These are phyloP conservation scores for Lasiodiplodia gonubiensis DNA, from an alignment of 2,329 filamentous ascomycete genomes.

Conservation along the genomic window DNA sequence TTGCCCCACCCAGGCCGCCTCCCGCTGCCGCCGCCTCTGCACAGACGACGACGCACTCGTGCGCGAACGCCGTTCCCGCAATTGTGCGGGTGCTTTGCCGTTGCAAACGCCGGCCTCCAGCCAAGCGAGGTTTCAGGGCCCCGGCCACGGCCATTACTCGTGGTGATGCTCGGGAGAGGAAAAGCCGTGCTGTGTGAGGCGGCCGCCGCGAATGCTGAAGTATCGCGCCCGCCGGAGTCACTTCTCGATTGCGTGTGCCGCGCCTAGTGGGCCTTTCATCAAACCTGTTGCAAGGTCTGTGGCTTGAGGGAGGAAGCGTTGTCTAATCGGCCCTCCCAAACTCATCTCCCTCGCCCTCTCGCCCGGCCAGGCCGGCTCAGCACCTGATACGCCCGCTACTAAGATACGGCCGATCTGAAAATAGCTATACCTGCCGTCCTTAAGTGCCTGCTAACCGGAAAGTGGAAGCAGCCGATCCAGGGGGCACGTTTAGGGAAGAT, in stretches of 20 bases:
- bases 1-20: not conserved
- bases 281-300: not conserved
- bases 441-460: not conserved
- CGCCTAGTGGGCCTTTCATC: not conserved
- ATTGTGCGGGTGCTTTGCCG: not conserved
- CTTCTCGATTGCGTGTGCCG: not conserved
- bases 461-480: not conserved
- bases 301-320: no score
- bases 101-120: not conserved
- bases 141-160: not conserved
- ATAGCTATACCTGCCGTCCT: not conserved
- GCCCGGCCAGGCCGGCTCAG: not conserved
- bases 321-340: no score
- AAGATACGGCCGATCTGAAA: not conserved
- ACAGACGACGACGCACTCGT: not conserved
- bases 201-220: not conserved
- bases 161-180: not conserved
- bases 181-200: not conserved
- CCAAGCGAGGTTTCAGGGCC: slow-evolving; percentile 14
- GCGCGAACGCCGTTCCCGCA: not conserved
- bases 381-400: not conserved
- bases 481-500: not conserved
- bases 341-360: no score
- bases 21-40: not conserved
- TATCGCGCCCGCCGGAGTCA: not conserved